Conservation (phyloP, 257 asterid species). For the Striga asiatica region DNA sequence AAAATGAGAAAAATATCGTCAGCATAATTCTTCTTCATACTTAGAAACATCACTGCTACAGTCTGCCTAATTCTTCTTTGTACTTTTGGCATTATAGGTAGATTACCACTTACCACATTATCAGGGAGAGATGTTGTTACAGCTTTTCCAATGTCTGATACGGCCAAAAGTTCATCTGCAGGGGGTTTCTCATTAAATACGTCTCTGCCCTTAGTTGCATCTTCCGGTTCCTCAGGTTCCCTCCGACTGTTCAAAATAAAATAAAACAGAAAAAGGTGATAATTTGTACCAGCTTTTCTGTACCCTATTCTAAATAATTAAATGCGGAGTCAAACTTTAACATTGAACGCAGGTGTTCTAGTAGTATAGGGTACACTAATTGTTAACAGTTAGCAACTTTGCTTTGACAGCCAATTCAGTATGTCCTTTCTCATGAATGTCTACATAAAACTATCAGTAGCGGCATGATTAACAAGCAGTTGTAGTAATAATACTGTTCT, state of each 20-base stretch:
- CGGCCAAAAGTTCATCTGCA: slow-evolving; percentile 92
- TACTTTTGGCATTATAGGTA: too few species aligned
- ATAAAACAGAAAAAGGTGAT: slow-evolving; percentile 8
- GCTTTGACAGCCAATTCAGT: too few species aligned
- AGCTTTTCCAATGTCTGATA: slow-evolving; percentile 81
- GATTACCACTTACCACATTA: slow-evolving; percentile 62
- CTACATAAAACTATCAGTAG: slow-evolving; percentile 3
- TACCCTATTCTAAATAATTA: neutral
- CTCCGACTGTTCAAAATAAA: slow-evolving; percentile 40
- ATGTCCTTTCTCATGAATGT: neutral
- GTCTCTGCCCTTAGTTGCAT: slow-evolving; percentile 93
- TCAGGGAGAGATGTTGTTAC: slow-evolving; percentile 89
- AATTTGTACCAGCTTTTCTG: slow-evolving; percentile 12
- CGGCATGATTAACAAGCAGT: too few species aligned
- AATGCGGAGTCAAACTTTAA: neutral
- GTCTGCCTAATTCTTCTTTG: too few species aligned
- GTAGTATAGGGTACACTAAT: neutral
- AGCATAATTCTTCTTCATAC: too few species aligned
- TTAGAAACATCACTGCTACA: neutral
- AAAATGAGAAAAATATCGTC: neutral
- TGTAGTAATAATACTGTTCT: neutral
- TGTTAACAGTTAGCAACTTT: neutral
- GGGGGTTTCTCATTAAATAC: slow-evolving; percentile 97
- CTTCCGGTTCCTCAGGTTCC: slow-evolving; percentile 99
- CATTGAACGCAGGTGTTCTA: neutral